phyloP scores from a whole-genome alignment of 352 stramenopile genomes.

The Pythium dissimile region DNA sequence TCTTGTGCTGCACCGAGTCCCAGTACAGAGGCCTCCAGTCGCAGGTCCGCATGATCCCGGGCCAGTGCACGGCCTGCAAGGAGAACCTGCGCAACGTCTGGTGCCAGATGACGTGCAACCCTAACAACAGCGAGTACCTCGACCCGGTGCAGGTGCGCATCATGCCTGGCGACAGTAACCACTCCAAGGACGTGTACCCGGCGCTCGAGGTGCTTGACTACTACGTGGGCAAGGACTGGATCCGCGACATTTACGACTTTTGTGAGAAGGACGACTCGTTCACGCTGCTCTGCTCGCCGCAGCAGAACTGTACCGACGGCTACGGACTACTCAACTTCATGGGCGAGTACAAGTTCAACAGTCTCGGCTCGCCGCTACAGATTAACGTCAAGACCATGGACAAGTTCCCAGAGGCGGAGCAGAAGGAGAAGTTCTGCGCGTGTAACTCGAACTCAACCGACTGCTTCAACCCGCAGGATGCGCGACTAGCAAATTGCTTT shows the following conservation, averaged over 20 bases:
- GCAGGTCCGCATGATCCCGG: slow-evolving; percentile 55
- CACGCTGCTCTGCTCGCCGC: slow-evolving; percentile 37
- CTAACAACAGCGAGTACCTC: slow-evolving; percentile 76
- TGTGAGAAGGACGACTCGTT: slow-evolving; percentile 56
- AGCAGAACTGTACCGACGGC: slow-evolving; percentile 54
- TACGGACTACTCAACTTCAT: slow-evolving; percentile 55
- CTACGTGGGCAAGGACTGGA: slow-evolving; percentile 60
- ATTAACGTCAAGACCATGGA: slow-evolving; percentile 73
- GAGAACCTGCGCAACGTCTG: slow-evolving; percentile 74
- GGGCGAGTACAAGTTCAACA: slow-evolving; percentile 62
- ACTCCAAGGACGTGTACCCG: slow-evolving; percentile 52
- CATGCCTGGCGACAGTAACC: slow-evolving; percentile 42
- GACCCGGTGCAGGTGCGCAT: slow-evolving; percentile 66
- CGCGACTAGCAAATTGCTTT: slow-evolving; percentile 44
- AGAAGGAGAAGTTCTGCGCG: slow-evolving; percentile 47
- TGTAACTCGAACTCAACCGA: slow-evolving; percentile 33
- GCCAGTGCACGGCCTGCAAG: slow-evolving; percentile 64
- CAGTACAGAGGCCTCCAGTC: slow-evolving; percentile 62
- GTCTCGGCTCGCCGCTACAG: slow-evolving; percentile 58
- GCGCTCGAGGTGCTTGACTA: slow-evolving; percentile 67
- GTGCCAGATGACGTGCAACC: slow-evolving; percentile 79
- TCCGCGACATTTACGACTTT: slow-evolving; percentile 73
- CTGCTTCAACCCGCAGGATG: slow-evolving; percentile 53
- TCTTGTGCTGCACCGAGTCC: slow-evolving; percentile 75
- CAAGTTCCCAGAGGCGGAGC: slow-evolving; percentile 28